Conservation (phyloP, 169 alveolate species). For the Perkinsus marinus region DNA sequence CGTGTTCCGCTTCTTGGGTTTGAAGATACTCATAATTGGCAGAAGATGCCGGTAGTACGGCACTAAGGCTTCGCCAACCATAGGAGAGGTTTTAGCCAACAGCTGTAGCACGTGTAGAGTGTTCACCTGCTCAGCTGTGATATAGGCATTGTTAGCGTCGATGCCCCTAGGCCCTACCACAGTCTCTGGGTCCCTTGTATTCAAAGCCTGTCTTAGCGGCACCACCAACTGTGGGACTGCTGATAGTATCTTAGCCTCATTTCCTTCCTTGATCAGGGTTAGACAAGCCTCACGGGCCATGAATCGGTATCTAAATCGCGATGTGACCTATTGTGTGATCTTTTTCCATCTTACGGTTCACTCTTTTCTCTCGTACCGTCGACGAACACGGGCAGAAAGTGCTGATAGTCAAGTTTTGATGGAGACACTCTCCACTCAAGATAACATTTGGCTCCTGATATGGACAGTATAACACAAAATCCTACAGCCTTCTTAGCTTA, state of each 20-base stretch:
- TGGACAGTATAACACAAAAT: not conserved
- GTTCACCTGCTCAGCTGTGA: not conserved
- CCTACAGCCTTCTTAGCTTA: not conserved
- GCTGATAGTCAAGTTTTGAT: not conserved
- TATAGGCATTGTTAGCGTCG: not conserved
- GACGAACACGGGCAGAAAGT: slow-evolving; percentile 5
- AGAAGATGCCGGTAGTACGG: slow-evolving; percentile 60
- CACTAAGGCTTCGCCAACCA: slow-evolving; percentile 65
- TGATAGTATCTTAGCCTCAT: not conserved
- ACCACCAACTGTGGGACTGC: not conserved
- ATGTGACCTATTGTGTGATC: not conserved
- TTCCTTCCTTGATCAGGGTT: not conserved
- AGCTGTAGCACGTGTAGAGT: not conserved
- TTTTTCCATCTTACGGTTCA: not conserved
- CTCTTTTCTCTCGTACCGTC: slow-evolving; percentile 4
- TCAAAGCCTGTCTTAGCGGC: not conserved
- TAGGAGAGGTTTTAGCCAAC: slow-evolving; percentile 12
- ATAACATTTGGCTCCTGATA: not conserved
- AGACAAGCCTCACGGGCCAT: not conserved
- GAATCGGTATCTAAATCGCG: not conserved
- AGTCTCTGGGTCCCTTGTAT: not conserved
- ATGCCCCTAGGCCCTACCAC: not conserved
- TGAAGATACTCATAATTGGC: slow-evolving; percentile 57
- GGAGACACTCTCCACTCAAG: not conserved
- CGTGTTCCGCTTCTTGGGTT: slow-evolving; percentile 38